These are phyloP conservation scores for cucumber (Cucumis sativus) DNA, from an alignment of 306 rosid species.

Conservation along the genomic window Cucumber_9930_V3 NC_026656.2:22337501-22338000, in stretches of 20 bases:
- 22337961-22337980: not conserved
- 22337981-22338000: not conserved
- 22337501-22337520: not conserved
- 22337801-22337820: not conserved
- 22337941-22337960: not conserved
- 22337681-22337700: not conserved
- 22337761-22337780: not conserved
- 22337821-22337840: not conserved
- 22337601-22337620: not conserved
- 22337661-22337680: not conserved
- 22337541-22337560: not conserved
- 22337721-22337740: not conserved
- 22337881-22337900: not conserved
- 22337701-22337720: not conserved
- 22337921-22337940: not conserved
- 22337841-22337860: not conserved
- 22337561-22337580: not conserved
- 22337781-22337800: not conserved
- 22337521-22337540: not conserved
- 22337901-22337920: not conserved
- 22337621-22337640: not conserved
- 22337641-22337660: conserved; percentile 1
- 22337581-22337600: not conserved
- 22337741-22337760: not conserved
- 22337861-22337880: not conserved